Base-by-base conservation (phyloP, 2,329 filamentous ascomycete genomes). In the Tolypocladium album region DNA sequence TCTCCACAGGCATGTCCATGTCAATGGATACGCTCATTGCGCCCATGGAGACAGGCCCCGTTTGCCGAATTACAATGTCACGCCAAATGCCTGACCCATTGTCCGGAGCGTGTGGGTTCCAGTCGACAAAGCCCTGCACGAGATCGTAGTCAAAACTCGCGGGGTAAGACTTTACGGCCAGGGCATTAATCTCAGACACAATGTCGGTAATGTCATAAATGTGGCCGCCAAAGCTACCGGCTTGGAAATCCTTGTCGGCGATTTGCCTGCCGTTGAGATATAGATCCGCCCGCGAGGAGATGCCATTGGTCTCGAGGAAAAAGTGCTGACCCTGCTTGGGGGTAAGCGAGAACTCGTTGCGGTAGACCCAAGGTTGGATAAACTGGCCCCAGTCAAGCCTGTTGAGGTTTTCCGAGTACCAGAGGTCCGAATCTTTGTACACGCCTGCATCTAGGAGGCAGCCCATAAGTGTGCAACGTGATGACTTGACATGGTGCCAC, bases 21-120 rank as follows among this genome's bases (percentile, higher is more conserved):
- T 79, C 69, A 1, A 79, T 79, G 0, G 73, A 64, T 1, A 84
- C 72, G 9, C 79, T 74, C 27, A 82, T 64, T 0, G 78, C 69
- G 0, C 74, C 78, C 57, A 81, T 64, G 2, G 73, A 70, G 1
- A 84, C 76, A 0, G 79, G 67, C 0, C 84, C 83, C 0, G 81
- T 85, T 67, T 82, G 77, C 57, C 78, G 80, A 50, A 87, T 59
- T 40, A 78, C 76, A 1, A 87, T 73, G 50, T 86, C 74, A 6
- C 85, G 76, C 85, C 85, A 88, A 11, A 88, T 73, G 0, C 84
- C 84, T 0, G 83, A 85, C 2, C 84, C 84, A 55, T 86, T 86
- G 66, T 87, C 84, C 0, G 82, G 78, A 0, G 84, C 82, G 59
- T 80, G 64, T 9, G 65, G 65, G 42, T 65, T 67, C 65, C 65